Conservation (phyloP, 208 protist genomes). For the Trypanosoma melophagium region DNA sequence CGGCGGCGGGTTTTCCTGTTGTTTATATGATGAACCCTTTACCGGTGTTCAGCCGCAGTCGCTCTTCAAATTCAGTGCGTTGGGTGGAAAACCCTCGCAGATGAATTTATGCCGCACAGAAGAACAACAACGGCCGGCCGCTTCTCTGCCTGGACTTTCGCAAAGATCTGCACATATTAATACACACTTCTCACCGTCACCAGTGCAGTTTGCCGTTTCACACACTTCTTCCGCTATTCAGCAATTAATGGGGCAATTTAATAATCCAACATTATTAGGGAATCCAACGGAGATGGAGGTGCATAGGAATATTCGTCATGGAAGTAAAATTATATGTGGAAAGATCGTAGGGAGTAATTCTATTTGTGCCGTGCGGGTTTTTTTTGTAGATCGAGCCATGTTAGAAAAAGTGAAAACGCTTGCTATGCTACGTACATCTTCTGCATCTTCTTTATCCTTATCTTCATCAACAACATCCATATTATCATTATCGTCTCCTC, state of each 20-base stretch:
- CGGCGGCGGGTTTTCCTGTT: conserved; percentile 10
- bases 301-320: conserved; percentile 14
- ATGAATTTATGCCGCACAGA: conserved; percentile 4
- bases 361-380: conserved; percentile 21
- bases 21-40: conserved; percentile 22
- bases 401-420: conserved; percentile 10
- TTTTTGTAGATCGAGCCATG: conserved; percentile 22
- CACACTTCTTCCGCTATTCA: background rate
- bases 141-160: background rate
- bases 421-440: background rate
- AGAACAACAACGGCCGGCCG: background rate
- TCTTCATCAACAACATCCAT: too few species aligned
- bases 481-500: too few species aligned
- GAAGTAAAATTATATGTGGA: conserved; percentile 27
- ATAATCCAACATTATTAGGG: background rate
- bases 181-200: background rate
- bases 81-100: background rate
- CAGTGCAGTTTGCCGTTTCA: conserved; percentile 1
- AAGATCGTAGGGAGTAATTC: background rate
- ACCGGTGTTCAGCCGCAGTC: background rate
- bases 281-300: background rate
- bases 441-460: background rate
- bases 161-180: background rate
- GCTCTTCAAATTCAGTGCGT: background rate
- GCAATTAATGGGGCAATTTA: background rate